A percentile compares a stretch with the other conserved stretches of the same genome.
Conservation (phyloP, 164 flowering plant species). For the Akebia trifoliata region DNA sequence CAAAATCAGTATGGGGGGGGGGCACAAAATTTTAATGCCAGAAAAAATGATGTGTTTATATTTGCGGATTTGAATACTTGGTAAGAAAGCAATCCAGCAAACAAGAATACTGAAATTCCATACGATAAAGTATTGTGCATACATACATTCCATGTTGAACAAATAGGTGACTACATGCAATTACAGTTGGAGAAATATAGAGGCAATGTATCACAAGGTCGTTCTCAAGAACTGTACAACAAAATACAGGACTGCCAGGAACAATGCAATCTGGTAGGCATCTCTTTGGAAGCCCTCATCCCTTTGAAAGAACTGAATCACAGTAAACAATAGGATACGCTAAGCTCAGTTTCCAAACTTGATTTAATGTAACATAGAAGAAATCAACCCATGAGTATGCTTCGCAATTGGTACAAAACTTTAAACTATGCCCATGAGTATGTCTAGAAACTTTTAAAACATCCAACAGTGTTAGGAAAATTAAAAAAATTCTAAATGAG, state of each 20-base stretch:
- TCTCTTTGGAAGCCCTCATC: slow-evolving; percentile 84
- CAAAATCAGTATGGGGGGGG: no score
- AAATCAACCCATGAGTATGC: background rate
- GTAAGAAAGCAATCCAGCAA: no score
- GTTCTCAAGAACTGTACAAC: slow-evolving; percentile 81
- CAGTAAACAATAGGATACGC: background rate
- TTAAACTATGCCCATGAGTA: no score
- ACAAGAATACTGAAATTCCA: no score
- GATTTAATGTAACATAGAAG: background rate
- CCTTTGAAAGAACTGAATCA: slow-evolving; percentile 74
- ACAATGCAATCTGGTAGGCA: slow-evolving; percentile 69
- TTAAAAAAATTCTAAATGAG: no score
- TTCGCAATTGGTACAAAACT: background rate
- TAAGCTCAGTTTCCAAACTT: background rate
- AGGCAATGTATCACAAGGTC: slow-evolving; percentile 45
- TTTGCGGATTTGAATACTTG: no score
- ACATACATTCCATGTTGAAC: no score
- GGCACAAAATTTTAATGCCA: no score
- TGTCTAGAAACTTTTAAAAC: no score
- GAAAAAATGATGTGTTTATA: no score
- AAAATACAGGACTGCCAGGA: slow-evolving; percentile 69
- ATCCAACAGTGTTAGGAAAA: no score
- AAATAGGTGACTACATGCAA: background rate
- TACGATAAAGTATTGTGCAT: no score
- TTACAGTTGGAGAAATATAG: background rate